Base-by-base conservation (phyloP, 2,329 filamentous ascomycete genomes). In the Fusarium bactridioides region DNA sequence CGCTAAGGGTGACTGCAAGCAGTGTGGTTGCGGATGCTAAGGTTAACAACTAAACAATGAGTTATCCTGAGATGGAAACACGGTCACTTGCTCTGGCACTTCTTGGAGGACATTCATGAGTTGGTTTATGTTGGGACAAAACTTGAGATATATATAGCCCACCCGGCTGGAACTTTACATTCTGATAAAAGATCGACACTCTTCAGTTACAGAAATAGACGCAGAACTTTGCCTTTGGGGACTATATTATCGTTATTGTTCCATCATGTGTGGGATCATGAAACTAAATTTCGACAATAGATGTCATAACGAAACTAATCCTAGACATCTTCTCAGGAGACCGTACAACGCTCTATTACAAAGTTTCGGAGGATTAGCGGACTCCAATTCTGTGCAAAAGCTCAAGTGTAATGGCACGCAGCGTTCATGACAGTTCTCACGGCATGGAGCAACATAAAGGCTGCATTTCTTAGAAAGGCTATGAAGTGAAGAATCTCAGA, bases 11-110 rank as follows among this genome's bases (percentile, higher is more conserved):
- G 54, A 57, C 41, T 57, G 54, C 29, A 21, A 57, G 13, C 55
- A 58, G n/a, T 58, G 55, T n/a, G 55, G 55, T 37, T 58, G 55
- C 19, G 55, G 55, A 2, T 58, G 55, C 10, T 58, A 58, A 58
- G 23, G n/a, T n/a, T n/a, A n/a, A n/a, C n/a, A n/a, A n/a, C 38
- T 12, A 1, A 33, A 21, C 16, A n/a, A n/a, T 18, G 12, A 29
- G 10, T 4, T 10, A 2, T 35, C 3, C 11, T 37, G 2, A 13
- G 12, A 53, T 23, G 5, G 13, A 19, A 37, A 37, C 33, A 53
- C 13, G 4, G 4, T 5, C 9, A 12, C 18, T 27, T 8, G 2
- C 23, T 21, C 10, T 10, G 4, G 12, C 5, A 37, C 50, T 53
- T 19, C 2, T 27, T 25, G 33, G 18, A 37, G 13, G 7, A 2